Percentiles rank a stretch among this genome's conserved stretches.
phyloP scores from a whole-genome alignment of 192 early-diverging fungal species.

The Coemansia reversa region DNA sequence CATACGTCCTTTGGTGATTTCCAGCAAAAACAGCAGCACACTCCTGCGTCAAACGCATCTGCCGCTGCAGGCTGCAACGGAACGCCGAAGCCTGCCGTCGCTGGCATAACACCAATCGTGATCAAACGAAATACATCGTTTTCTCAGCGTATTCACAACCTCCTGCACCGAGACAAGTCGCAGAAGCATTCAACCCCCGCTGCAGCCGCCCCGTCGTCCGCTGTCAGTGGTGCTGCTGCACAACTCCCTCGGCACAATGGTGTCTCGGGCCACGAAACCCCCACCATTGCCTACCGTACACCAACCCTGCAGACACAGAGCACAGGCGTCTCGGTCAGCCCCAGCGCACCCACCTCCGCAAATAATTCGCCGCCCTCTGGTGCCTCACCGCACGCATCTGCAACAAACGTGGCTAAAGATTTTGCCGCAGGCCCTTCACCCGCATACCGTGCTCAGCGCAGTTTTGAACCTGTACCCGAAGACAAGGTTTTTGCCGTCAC shows the following conservation, averaged over 20 bases:
- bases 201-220: slow-evolving; percentile 9
- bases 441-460: slow-evolving; percentile 44
- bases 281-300: slow-evolving; percentile 51
- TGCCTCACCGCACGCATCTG: slow-evolving; percentile 19
- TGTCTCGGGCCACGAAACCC: slow-evolving; percentile 25
- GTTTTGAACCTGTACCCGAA: slow-evolving; percentile 43
- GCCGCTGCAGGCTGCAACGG: slow-evolving; percentile 8
- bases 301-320: slow-evolving; percentile 36
- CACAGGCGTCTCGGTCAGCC: slow-evolving; percentile 27
- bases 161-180: slow-evolving; percentile 50
- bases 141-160: slow-evolving; percentile 52
- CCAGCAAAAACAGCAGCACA: slow-evolving; percentile 22
- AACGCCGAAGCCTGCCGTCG: slow-evolving; percentile 6
- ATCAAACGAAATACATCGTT: slow-evolving; percentile 55
- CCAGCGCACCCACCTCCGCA: slow-evolving; percentile 25
- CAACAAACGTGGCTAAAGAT: slow-evolving; percentile 26
- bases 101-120: slow-evolving; percentile 25
- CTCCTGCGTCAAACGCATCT: slow-evolving; percentile 11
- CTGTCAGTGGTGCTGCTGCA: slow-evolving; percentile 16
- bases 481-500: slow-evolving; percentile 48
- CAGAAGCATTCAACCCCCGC: slow-evolving; percentile 16
- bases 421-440: neutral
- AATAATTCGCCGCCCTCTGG: slow-evolving; percentile 35
- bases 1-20: slow-evolving; percentile 21
- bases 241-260: slow-evolving; percentile 16